phyloP scores from a whole-genome alignment of 352 stramenopile species.

The Saprolegnia parasitica region DNA sequence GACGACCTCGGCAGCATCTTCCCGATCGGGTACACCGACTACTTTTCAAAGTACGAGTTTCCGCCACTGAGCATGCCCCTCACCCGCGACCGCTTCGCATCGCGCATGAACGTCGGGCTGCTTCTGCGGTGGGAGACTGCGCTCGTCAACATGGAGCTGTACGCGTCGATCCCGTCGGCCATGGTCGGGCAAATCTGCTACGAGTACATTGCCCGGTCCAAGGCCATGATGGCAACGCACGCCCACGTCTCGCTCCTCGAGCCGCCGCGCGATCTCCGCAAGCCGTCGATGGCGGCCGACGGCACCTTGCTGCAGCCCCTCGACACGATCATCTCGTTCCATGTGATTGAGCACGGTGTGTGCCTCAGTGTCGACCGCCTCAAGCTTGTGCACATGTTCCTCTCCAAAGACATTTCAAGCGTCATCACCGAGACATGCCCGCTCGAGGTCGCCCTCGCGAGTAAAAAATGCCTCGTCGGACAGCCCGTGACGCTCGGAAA shows the following conservation, averaged over 20 bases:
- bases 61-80: conserved; percentile 58
- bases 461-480: conserved; percentile 62
- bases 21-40: conserved; percentile 69
- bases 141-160: conserved; percentile 76
- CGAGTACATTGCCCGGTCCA: conserved; percentile 56
- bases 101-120: conserved; percentile 69
- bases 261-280: conserved; percentile 40
- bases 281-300: conserved; percentile 27
- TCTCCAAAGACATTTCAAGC: conserved; percentile 64
- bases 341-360: conserved; percentile 44
- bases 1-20: conserved; percentile 53
- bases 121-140: conserved; percentile 78
- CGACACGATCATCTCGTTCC: conserved; percentile 79
- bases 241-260: conserved; percentile 13
- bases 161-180: conserved; percentile 46
- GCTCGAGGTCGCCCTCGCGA: conserved; percentile 34
- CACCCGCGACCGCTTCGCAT: conserved; percentile 46
- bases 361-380: conserved; percentile 48
- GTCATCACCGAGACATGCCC: conserved; percentile 41
- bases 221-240: conserved; percentile 39
- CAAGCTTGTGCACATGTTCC: conserved; percentile 60
- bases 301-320: conserved; percentile 36
- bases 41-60: conserved; percentile 80
- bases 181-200: conserved; percentile 48
- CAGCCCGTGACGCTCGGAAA: conserved; percentile 79